Conservation (phyloP, 2,329 filamentous ascomycete genomes). For the Arthrobotrys sphaeroides region DNA sequence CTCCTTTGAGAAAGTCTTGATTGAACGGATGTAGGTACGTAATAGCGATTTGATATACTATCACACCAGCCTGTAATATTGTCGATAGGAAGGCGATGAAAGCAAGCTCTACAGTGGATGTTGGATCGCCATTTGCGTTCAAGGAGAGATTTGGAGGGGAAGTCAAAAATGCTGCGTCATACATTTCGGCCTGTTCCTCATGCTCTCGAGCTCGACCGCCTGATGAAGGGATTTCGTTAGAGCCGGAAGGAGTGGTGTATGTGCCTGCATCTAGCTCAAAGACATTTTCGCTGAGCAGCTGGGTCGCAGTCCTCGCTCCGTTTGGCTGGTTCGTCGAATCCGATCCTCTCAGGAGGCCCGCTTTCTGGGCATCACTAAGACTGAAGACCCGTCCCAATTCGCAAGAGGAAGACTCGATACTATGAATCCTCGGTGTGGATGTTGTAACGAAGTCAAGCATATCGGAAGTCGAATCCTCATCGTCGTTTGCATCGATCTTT, state of each 20-base stretch:
- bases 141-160: constrained; percentile 34
- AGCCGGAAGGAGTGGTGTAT: not conserved
- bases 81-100: not conserved
- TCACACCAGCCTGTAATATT: constrained; percentile 9
- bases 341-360: not conserved
- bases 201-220: too few relatives aligned
- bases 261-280: constrained; percentile 20
- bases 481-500: constrained; percentile 1
- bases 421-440: not conserved
- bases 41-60: constrained; percentile 23
- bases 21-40: constrained; percentile 24
- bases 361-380: not conserved
- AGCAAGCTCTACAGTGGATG: not conserved
- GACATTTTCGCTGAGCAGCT: not conserved
- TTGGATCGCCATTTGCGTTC: constrained; percentile 4
- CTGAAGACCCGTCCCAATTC: constrained; percentile 6
- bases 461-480: not conserved
- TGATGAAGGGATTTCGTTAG: not conserved
- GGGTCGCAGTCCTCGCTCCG: not conserved
- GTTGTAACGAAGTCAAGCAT: too few relatives aligned
- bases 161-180: too few relatives aligned
- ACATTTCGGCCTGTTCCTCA: too few relatives aligned
- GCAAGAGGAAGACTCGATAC: not conserved
- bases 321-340: not conserved
- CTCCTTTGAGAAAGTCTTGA: constrained; percentile 1